Evolutionary conservation across 1,139 yeast species (phyloP).

Genomic region (Geotrichum siamense): DNA sequence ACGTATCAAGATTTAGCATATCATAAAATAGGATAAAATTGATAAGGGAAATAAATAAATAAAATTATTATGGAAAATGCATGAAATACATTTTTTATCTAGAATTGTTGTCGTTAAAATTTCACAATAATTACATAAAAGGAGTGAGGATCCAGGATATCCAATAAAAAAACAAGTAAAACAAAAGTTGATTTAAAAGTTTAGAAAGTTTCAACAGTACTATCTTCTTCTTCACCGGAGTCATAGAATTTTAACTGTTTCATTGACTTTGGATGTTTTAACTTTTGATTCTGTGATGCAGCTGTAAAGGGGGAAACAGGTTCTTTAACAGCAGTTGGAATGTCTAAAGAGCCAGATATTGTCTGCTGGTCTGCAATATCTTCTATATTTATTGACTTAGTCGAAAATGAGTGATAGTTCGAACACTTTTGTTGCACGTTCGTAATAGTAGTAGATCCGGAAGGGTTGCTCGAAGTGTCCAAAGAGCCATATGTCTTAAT

Average conservation of each 20-base stretch:
- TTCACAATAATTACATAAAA: neutral
- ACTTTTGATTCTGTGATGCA: constrained; percentile 11
- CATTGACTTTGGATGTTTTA: neutral
- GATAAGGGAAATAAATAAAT: neutral
- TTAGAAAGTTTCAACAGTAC: constrained; percentile 2
- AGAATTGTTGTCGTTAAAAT: neutral
- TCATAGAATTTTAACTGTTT: constrained; percentile 6
- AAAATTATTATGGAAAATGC: constrained; percentile 3
- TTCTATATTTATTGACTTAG: constrained; percentile 2
- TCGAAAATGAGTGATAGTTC: constrained; percentile 13
- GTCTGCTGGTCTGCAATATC: constrained; percentile 4
- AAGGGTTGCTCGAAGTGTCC: neutral
- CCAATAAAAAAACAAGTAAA: too few species aligned
- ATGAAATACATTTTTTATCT: constrained; percentile 1
- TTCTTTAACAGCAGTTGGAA: constrained; percentile 6
- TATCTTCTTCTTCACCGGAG: neutral
- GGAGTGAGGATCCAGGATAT: neutral
- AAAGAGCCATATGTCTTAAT: neutral
- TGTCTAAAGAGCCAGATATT: constrained; percentile 1
- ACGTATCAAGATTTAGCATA: too few species aligned
- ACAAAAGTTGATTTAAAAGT: too few species aligned
- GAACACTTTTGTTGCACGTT: constrained; percentile 6
- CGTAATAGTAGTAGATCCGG: neutral
- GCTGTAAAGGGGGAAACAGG: constrained; percentile 18
- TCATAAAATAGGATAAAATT: neutral